Conservation (phyloP, 345 rosid genomes). For the Salix brachista region DNA sequence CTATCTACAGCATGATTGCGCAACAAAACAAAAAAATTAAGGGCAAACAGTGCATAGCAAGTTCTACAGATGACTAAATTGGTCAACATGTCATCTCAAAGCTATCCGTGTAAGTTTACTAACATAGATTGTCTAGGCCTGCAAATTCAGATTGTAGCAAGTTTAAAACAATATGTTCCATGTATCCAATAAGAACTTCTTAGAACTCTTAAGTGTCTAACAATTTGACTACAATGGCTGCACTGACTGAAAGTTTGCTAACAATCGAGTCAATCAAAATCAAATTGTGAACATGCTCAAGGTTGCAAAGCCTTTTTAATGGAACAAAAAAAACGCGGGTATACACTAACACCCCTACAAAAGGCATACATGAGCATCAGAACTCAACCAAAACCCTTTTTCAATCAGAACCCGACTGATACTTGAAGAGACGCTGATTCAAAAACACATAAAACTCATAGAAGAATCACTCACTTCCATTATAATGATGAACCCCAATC, state of each 20-base stretch:
- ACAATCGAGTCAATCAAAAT: neutral
- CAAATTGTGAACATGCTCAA: neutral
- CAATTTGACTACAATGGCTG: neutral
- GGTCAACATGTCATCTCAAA: neutral
- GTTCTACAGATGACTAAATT: neutral
- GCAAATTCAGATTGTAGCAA: neutral
- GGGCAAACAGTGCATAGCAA: neutral
- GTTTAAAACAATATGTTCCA: neutral
- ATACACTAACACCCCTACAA: too few species aligned
- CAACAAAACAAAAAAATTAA: neutral
- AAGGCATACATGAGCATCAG: neutral
- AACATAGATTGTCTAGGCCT: neutral
- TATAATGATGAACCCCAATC: constrained; percentile 62
- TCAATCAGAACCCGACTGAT: neutral
- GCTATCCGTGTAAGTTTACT: neutral
- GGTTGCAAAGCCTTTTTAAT: neutral
- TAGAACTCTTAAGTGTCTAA: neutral
- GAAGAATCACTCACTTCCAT: constrained; percentile 41
- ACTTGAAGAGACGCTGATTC: neutral
- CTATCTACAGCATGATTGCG: neutral
- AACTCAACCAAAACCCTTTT: neutral
- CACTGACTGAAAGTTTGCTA: neutral
- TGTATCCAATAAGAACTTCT: neutral
- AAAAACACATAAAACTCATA: neutral
- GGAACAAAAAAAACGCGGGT: too few species aligned